Base-by-base conservation (phyloP, 768 basidiomycete genomes). In the Sporobolomyces pararoseus region DNA sequence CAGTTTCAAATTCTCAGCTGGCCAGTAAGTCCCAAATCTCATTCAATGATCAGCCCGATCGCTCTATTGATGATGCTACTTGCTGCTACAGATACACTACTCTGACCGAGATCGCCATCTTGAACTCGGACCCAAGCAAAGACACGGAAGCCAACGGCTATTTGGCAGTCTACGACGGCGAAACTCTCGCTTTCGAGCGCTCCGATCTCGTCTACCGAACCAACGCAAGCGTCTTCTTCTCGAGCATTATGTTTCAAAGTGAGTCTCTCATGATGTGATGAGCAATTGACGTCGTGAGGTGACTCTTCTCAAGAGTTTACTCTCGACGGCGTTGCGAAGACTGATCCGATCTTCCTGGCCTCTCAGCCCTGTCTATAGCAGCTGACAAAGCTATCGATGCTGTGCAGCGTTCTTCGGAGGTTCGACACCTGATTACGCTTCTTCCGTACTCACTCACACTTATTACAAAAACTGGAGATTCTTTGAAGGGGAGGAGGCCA, bases 361-460 rank as follows among this genome's bases (percentile, higher is more conserved):
- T n/a, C n/a, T n/a, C n/a, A n/a, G 21, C 23, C 46, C 7, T 1
- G 7, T 4, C 6, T 3, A 12, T 35, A 6, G 9, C 39, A 70
- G 68, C 69, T 29, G n/a, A n/a, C n/a, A n/a, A n/a, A n/a, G n/a
- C n/a, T n/a, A n/a, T n/a, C n/a, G n/a, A n/a, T n/a, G n/a, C n/a
- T n/a, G n/a, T n/a, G n/a, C n/a, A n/a, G n/a, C n/a, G n/a, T 70
- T 70, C 47, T 70, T 70, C 31, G 69, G 69, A 47, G 69, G 69
- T 12, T 62, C 59, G 12, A 51, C 53, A 0, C 29, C 17, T 3
- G 37, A 62, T 9, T 70, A 65, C 23, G 69, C 69, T n/a, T 47
- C 69, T 7, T 21, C 69, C 2, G 59, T 47, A 19, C 49, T 62
- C 23, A 39, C 46, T 27, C 47, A 44, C 17, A 50, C 64, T 0